Conservation (phyloP, 2,329 filamentous ascomycete species). For the Fusarium cyanostomum region DNA sequence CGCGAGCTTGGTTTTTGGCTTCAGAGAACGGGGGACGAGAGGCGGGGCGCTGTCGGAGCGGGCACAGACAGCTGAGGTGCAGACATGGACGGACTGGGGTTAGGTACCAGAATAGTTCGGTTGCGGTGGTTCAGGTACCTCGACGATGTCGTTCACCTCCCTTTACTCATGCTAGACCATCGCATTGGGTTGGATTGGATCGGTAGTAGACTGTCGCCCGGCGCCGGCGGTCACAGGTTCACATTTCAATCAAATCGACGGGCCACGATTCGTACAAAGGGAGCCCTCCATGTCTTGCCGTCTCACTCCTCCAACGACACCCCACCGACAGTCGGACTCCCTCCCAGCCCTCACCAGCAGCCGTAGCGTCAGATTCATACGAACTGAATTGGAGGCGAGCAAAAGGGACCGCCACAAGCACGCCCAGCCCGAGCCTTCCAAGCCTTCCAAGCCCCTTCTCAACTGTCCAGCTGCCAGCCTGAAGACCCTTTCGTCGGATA, state of each 20-base stretch:
- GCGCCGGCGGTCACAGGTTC: slow-evolving; percentile 39
- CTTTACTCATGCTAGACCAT: neutral
- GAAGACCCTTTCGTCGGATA: neutral
- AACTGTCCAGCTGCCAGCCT: slow-evolving; percentile 19
- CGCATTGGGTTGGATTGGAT: slow-evolving; percentile 10
- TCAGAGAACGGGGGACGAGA: neutral
- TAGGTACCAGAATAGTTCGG: slow-evolving; percentile 20
- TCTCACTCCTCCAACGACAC: slow-evolving; percentile 16
- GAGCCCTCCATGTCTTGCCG: slow-evolving; percentile 1
- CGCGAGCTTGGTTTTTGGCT: slow-evolving; percentile 31
- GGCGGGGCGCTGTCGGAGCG: slow-evolving; percentile 10
- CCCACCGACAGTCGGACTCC: slow-evolving; percentile 23
- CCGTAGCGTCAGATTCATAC: slow-evolving; percentile 4
- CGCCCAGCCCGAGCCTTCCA: slow-evolving; percentile 14
- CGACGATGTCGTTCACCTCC: slow-evolving; percentile 9
- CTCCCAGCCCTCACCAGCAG: slow-evolving; percentile 6
- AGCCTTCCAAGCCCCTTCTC: slow-evolving; percentile 12
- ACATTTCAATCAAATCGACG: slow-evolving; percentile 35
- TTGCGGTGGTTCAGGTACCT: slow-evolving; percentile 30
- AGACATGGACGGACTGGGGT: slow-evolving; percentile 3
- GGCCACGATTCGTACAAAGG: slow-evolving; percentile 9
- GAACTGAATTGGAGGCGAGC: slow-evolving; percentile 3
- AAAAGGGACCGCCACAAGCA: slow-evolving; percentile 30
- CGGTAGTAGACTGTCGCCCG: slow-evolving; percentile 32
- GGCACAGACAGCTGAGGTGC: too few relatives aligned